These are phyloP conservation scores for Lactarius akahatsu DNA, from an alignment of 768 basidiomycete species.

Conservation along the genomic window DNA sequence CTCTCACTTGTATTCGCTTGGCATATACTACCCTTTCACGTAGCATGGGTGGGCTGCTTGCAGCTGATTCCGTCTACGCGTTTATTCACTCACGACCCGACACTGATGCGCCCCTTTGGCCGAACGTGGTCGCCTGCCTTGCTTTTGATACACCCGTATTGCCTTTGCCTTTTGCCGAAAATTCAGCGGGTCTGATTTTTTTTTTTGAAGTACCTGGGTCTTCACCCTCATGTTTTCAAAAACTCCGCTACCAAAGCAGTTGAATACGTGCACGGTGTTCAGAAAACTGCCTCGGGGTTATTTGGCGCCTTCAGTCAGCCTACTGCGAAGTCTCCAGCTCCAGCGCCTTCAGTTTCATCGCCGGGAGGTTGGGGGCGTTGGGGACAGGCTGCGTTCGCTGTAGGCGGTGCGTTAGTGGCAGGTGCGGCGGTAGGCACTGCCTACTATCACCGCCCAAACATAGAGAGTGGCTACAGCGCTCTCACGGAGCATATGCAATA, in stretches of 20 bases:
- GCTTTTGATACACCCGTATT: constrained; percentile 90
- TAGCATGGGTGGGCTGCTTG: constrained; percentile 92
- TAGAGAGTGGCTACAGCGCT: constrained; percentile 69
- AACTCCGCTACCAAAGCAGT: constrained; percentile 74
- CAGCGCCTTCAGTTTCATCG: constrained; percentile 19
- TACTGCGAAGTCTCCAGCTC: constrained; percentile 32
- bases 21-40: background rate
- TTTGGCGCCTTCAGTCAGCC: constrained; percentile 53
- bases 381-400: constrained; percentile 67
- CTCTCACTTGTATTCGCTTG: background rate
- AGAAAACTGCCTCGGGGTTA: constrained; percentile 59
- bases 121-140: constrained; percentile 77
- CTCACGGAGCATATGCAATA: constrained; percentile 89
- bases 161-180: constrained; percentile 17
- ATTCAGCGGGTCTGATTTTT: constrained; percentile 2
- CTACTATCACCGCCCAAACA: constrained; percentile 76
- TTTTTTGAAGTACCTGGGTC: constrained; percentile 68
- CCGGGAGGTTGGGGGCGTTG: constrained; percentile 54
- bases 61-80: constrained; percentile 77
- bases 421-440: constrained; percentile 84
- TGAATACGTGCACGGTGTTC: constrained; percentile 65
- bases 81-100: constrained; percentile 70
- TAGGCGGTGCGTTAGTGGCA: constrained; percentile 74
- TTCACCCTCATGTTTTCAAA: constrained; percentile 86
- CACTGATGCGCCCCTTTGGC: constrained; percentile 73